phyloP scores from a whole-genome alignment of 2,329 filamentous ascomycete genomes.

The Ophiocordyceps camponoti-floridani region DNA sequence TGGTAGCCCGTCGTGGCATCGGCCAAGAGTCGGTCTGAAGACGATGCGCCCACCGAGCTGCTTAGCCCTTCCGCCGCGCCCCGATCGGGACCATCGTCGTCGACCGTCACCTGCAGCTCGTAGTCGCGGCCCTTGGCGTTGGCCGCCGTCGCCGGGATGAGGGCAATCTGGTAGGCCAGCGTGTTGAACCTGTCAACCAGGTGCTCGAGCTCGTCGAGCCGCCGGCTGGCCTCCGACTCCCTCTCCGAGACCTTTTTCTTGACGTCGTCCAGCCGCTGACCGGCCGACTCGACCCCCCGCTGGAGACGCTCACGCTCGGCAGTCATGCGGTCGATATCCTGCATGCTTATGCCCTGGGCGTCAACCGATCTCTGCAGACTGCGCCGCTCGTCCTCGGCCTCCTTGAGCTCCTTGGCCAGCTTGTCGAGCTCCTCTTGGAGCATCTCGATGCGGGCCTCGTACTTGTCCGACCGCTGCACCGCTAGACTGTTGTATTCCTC shows the following conservation, averaged over 20 bases:
- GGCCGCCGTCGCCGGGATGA: conserved; percentile 69
- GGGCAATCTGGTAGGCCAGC: conserved; percentile 77
- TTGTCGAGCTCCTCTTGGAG: conserved; percentile 79
- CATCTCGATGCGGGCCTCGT: conserved; percentile 61
- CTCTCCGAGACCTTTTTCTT: conserved; percentile 72
- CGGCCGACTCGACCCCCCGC: conserved; percentile 63
- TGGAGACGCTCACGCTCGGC: conserved; percentile 87
- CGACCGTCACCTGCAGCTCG: conserved; percentile 70
- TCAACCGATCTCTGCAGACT: conserved; percentile 75
- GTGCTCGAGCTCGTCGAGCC: conserved; percentile 82
- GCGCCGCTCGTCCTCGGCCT: conserved; percentile 67
- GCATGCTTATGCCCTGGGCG: conserved; percentile 84
- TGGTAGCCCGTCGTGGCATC: conserved; percentile 78
- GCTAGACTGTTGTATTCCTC: conserved; percentile 84
- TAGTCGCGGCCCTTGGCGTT: conserved; percentile 77
- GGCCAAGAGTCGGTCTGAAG: conserved; percentile 59
- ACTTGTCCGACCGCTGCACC: conserved; percentile 73
- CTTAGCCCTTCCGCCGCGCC: conserved; percentile 39
- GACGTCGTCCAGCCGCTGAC: conserved; percentile 62
- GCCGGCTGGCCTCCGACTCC: conserved; percentile 70
- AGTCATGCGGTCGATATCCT: conserved; percentile 98
- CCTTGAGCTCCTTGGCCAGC: conserved; percentile 53
- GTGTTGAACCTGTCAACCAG: conserved; percentile 87
- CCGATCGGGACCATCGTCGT: conserved; percentile 62
- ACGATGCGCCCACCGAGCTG: conserved; percentile 17